phyloP scores from a whole-genome alignment of 1,284 basidiomycete genomes.

The Pholiota adiposa region DNA sequence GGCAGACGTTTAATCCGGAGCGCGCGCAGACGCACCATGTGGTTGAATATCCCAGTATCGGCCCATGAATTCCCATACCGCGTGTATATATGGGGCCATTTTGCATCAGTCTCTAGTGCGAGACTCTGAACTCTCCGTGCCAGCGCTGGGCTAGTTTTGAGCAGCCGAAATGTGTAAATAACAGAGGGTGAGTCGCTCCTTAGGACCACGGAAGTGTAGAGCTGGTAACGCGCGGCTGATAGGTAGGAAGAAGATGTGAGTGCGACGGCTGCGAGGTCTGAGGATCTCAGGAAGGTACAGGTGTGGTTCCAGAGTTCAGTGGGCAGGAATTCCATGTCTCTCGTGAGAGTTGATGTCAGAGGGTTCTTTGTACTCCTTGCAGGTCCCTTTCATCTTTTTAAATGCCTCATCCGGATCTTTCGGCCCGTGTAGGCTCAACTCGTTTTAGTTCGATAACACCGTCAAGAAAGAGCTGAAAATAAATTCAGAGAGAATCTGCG shows the following conservation, averaged over 20 bases:
- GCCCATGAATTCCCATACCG: constrained; percentile 2
- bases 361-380: not conserved
- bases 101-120: not conserved
- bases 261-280: constrained; percentile 12
- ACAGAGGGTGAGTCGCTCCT: not conserved
- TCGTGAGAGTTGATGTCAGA: not conserved
- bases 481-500: no score
- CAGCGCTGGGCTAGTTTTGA: constrained; percentile 2
- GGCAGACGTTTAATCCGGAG: constrained; percentile 10
- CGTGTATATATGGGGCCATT: not conserved
- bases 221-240: constrained; percentile 2
- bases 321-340: constrained; percentile 8
- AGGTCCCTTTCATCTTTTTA: no score
- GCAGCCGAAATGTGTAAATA: not conserved
- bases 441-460: no score
- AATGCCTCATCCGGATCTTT: no score
- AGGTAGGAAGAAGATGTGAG: constrained; percentile 5
- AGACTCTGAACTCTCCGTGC: not conserved
- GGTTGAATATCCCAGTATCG: constrained; percentile 4
- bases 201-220: constrained; percentile 10
- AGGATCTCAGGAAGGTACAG: constrained; percentile 6
- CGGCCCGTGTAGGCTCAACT: no score
- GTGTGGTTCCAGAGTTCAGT: constrained; percentile 8
- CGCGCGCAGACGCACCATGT: constrained; percentile 3
- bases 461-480: no score